These are phyloP conservation scores for Lasiosphaeria ovina DNA, from an alignment of 495 filamentous ascomycete genomes.

Conservation along the genomic window DNA sequence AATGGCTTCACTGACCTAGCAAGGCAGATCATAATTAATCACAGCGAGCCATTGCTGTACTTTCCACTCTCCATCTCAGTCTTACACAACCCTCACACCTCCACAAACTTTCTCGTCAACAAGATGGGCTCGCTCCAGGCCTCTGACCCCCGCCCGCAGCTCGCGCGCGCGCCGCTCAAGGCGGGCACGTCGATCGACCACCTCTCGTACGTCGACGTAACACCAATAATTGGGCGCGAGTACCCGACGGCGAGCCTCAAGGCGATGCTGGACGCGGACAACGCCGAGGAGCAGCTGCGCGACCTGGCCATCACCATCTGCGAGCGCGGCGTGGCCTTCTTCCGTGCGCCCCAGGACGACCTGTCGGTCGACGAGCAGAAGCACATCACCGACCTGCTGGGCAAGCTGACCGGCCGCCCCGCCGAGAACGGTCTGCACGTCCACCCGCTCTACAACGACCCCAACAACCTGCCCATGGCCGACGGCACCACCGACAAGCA, in stretches of 20 bases:
- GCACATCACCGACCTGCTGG: constrained; percentile 38
- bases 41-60: no score
- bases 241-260: constrained; percentile 58
- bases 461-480: constrained; percentile 41
- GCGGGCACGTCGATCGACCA: constrained; percentile 39
- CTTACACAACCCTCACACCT: no score
- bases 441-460: constrained; percentile 44
- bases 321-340: constrained; percentile 63
- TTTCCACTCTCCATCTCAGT: no score
- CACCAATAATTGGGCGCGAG: constrained; percentile 67
- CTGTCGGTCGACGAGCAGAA: constrained; percentile 42
- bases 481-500: constrained; percentile 39
- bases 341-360: constrained; percentile 41
- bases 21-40: no score
- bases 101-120: no score
- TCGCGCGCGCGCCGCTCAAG: constrained; percentile 12
- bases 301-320: constrained; percentile 59
- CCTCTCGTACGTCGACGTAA: constrained; percentile 62
- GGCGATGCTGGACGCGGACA: constrained; percentile 58
- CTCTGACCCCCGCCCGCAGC: background rate
- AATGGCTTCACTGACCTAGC: no score
- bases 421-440: constrained; percentile 42
- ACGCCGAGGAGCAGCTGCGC: constrained; percentile 63
- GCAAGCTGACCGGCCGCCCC: constrained; percentile 42
- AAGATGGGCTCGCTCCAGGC: background rate